A percentile compares a stretch with the other conserved stretches of the same genome.
Evolutionary conservation across 306 rosid species (phyloP).

Genomic region (Sophora flavescens): DNA sequence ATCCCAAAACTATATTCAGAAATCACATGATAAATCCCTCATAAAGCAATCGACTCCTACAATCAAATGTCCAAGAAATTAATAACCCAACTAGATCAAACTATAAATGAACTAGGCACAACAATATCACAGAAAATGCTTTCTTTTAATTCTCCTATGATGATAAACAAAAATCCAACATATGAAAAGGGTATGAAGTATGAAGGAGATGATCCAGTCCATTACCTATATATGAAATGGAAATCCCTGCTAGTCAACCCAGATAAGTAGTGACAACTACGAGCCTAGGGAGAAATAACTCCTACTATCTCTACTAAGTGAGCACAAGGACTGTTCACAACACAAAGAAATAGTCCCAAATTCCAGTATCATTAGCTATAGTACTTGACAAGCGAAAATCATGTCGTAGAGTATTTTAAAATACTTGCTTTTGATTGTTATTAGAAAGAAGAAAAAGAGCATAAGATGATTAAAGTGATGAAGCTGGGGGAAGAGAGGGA

Average conservation of each 20-base stretch:
- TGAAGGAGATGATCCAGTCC: too few species aligned
- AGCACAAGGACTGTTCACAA: slow-evolving; percentile 47
- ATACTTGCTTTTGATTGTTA: slow-evolving; percentile 5
- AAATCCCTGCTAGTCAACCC: not conserved
- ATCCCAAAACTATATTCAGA: too few species aligned
- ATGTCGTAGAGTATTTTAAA: not conserved
- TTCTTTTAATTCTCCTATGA: too few species aligned
- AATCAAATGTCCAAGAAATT: too few species aligned
- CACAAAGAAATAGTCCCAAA: slow-evolving; percentile 35
- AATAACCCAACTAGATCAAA: too few species aligned
- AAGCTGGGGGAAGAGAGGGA: not conserved
- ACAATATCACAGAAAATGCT: too few species aligned
- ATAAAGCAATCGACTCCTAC: too few species aligned
- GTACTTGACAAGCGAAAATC: not conserved
- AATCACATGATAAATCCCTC: too few species aligned
- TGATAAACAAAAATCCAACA: too few species aligned
- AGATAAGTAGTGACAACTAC: slow-evolving; percentile 18
- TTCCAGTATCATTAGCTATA: not conserved
- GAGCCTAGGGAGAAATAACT: slow-evolving; percentile 2
- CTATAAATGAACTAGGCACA: too few species aligned
- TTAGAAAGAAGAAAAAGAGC: slow-evolving; percentile 4
- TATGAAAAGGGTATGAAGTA: too few species aligned
- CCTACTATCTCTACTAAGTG: slow-evolving; percentile 42
- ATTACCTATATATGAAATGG: not conserved
- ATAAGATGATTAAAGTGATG: not conserved